Percentiles rank a stretch among this genome's conserved stretches.
Conservation (phyloP, 2,329 filamentous ascomycete genomes). For the Fusarium dimerum region DNA sequence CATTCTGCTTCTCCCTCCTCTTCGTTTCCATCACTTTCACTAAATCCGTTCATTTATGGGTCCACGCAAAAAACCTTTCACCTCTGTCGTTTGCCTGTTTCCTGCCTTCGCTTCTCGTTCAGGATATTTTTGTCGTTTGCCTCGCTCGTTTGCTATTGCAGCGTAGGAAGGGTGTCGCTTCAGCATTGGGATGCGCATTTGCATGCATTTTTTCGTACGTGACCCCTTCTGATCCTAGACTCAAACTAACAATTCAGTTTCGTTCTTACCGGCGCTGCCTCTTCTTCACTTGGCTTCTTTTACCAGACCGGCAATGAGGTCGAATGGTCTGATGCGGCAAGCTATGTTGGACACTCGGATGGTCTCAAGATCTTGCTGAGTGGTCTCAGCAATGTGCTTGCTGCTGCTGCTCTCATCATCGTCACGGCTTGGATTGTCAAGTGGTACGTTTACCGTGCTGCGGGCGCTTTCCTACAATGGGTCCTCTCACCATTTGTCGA, state of each 20-base stretch:
- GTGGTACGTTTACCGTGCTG: conserved; percentile 22
- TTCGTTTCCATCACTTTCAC: conserved; percentile 30
- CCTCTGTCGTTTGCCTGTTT: conserved; percentile 27
- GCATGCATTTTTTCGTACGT: conserved; percentile 30
- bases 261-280: conserved; percentile 31
- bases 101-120: conserved; percentile 32
- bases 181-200: conserved; percentile 22
- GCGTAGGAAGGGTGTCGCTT: conserved; percentile 25
- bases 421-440: conserved; percentile 27
- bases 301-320: conserved; percentile 34
- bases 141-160: conserved; percentile 30
- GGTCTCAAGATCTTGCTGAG: conserved; percentile 35
- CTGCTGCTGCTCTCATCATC: conserved; percentile 23
- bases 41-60: conserved; percentile 32
- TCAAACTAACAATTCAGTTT: conserved; percentile 19
- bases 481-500: conserved; percentile 16
- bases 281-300: conserved; percentile 36
- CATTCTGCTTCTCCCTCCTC: conserved; percentile 33
- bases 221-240: not conserved
- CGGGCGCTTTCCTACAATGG: conserved; percentile 21
- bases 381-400: conserved; percentile 28
- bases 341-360: conserved; percentile 32
- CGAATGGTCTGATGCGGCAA: conserved; percentile 32
- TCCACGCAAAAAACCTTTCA: conserved; percentile 30
- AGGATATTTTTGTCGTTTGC: conserved; percentile 29